Evolutionary conservation across 768 basidiomycete species (phyloP).

Genomic region (Boletus patriciae): DNA sequence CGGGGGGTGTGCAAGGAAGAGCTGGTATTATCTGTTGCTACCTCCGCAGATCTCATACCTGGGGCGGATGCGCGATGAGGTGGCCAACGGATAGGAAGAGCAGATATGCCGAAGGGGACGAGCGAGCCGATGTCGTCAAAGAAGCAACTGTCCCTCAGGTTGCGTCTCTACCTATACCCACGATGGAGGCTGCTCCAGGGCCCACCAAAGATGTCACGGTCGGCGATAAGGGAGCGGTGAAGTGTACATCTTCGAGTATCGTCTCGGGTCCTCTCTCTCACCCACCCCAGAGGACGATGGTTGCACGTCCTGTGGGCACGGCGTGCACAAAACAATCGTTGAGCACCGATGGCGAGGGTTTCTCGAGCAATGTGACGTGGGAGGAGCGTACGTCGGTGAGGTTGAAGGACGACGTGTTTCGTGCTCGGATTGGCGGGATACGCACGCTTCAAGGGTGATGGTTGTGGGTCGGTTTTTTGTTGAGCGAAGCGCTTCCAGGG

Average conservation of each 20-base stretch:
- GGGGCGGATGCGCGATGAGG: no score
- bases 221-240: neutral
- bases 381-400: constrained; percentile 73
- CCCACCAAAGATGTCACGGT: neutral
- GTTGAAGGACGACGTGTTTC: no score
- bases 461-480: neutral
- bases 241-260: neutral
- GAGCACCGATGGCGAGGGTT: constrained; percentile 33
- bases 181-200: neutral
- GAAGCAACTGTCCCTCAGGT: neutral
- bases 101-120: neutral
- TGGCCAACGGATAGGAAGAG: no score
- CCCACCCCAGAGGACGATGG: neutral
- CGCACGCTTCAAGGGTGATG: constrained; percentile 11
- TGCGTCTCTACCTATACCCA: neutral
- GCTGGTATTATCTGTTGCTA: no score
- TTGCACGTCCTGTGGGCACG: constrained; percentile 19
- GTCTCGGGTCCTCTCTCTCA: neutral
- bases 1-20: no score
- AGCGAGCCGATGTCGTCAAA: neutral
- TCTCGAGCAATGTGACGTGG: constrained; percentile 52
- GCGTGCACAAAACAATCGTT: constrained; percentile 27
- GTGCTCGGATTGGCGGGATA: constrained; percentile 60
- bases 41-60: no score
- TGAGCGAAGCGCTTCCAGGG: no score